Base-by-base conservation (phyloP, 495 filamentous ascomycete species). In the Neurospora sp. region DNA sequence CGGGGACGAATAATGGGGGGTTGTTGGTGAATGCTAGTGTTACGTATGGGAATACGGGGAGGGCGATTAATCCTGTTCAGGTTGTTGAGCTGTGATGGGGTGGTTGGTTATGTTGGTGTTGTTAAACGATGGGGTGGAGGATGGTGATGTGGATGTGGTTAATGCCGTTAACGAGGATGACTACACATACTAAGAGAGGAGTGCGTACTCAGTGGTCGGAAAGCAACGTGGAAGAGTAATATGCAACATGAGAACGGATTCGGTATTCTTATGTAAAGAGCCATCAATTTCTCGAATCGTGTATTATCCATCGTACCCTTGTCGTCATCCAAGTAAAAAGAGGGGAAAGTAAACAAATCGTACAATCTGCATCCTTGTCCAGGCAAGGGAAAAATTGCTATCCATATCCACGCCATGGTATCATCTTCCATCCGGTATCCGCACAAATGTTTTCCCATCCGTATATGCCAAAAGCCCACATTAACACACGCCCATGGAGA, bases 11-110 rank as follows among this genome's bases (percentile, higher is more conserved):
- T 77, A 84, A 82, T 61, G 88, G 86, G 27, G 85, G 84, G 0
- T 79, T 93, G 77, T 84, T 96, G 87, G 87, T 95, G 9, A 96
- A 96, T 81, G 93, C 93, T 3, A 87, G 92, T 1, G 86, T 92
- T 76, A 91, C 91, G 83, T 88, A 90, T 79, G 85, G 86, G 14
- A 88, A 87, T 70, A 90, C 88, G 10, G 91, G 90, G 4, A 86
- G 85, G 75, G 78, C 96, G 73, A 81, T 84, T 16, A 94, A 92
- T 77, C 80, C 82, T 68, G 77, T 75, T 1, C 72, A 71, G 37
- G 78, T 81, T 14, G 77, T 82, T 27, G 75, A 80, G 20, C 71
- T 82, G 70, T 82, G 44, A 75, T 47, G 39, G 27, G 22, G 4
- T 8, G n/a, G 14, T n/a, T 8, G n/a, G 14, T n/a, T 27, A 18